Conservation (phyloP, 257 asterid species). For the Nicotiana tabacum region DNA sequence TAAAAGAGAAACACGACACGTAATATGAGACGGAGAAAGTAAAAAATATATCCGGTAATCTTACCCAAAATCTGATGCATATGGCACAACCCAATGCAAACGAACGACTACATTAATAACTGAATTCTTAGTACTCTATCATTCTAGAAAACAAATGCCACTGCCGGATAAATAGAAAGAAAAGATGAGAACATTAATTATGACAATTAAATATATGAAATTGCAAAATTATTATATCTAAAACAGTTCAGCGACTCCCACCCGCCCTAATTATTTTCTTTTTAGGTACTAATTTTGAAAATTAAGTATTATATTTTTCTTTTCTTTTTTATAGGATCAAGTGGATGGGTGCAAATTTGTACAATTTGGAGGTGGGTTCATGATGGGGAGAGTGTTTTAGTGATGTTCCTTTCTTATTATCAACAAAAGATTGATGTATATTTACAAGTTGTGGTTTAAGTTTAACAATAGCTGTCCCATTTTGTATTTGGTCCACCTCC, state of each 20-base stretch:
- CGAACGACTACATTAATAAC: background rate
- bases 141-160: background rate
- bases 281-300: background rate
- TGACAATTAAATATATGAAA: background rate
- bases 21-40: no score
- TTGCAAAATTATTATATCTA: background rate
- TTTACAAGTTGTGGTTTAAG: background rate
- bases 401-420: background rate
- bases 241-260: conserved; percentile 5
- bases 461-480: background rate
- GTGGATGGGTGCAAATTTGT: background rate
- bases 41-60: background rate
- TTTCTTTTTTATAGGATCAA: background rate
- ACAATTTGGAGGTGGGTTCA: conserved; percentile 1
- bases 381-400: background rate
- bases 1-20: no score
- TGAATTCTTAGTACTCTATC: background rate
- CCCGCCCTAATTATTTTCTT: background rate
- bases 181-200: background rate
- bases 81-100: background rate
- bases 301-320: background rate
- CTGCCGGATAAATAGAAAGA: background rate
- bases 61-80: background rate
- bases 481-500: background rate
- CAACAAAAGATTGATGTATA: background rate